These are phyloP conservation scores for Senna tora DNA, from an alignment of 306 rosid genomes.

Conservation along the genomic window DNA sequence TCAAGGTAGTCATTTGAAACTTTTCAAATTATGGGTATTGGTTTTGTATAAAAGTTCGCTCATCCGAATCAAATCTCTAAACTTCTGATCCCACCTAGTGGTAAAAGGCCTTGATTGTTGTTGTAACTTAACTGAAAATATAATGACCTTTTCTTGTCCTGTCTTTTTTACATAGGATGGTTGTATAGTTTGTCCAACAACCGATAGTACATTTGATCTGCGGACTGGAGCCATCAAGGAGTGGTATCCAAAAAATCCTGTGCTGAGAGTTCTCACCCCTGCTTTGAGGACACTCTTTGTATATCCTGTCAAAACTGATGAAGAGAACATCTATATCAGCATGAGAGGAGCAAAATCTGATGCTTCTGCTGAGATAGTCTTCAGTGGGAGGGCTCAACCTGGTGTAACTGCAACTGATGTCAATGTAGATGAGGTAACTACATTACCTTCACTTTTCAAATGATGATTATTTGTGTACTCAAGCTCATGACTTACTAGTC, in stretches of 20 bases:
- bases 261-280: conserved; percentile 80
- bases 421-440: conserved; percentile 84
- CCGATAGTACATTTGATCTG: conserved; percentile 96
- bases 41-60: neutral
- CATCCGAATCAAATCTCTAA: neutral
- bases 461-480: neutral
- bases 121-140: neutral
- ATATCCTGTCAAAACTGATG: conserved; percentile 80
- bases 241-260: conserved; percentile 98
- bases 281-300: conserved; percentile 71
- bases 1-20: neutral
- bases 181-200: conserved; percentile 87
- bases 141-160: conserved; percentile 5
- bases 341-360: conserved; percentile 51
- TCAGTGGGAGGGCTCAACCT: conserved; percentile 93
- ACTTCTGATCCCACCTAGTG: too few species aligned
- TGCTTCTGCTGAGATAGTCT: conserved; percentile 80
- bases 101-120: too few species aligned
- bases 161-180: conserved; percentile 64
- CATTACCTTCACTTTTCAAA: neutral
- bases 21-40: neutral
- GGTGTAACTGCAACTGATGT: conserved; percentile 81
- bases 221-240: conserved; percentile 69
- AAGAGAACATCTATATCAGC: conserved; percentile 77
- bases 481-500: conserved; percentile 17